These are phyloP conservation scores for Letharia columbiana DNA, from an alignment of 495 filamentous ascomycete species.

Conservation along the genomic window DNA sequence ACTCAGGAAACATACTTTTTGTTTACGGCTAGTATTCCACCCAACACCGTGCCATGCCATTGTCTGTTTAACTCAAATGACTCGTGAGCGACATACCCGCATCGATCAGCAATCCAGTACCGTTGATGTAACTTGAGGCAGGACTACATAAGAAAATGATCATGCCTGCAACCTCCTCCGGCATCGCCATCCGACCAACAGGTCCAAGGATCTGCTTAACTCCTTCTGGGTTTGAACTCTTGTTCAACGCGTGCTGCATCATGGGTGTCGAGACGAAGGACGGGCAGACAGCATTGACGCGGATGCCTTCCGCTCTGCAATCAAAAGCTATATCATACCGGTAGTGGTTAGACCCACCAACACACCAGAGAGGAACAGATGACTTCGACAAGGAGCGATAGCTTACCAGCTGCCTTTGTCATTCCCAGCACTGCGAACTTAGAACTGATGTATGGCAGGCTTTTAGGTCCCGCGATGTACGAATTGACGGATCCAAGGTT, in stretches of 20 bases:
- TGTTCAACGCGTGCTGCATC: not conserved
- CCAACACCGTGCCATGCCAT: not conserved
- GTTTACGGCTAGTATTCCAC: not conserved
- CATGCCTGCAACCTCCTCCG: slow-evolving; percentile 1
- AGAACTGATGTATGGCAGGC: slow-evolving; percentile 31
- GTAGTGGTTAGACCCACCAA: not conserved
- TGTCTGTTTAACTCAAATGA: not conserved
- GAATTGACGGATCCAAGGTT: slow-evolving; percentile 37
- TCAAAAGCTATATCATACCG: slow-evolving; percentile 10
- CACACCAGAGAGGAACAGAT: not conserved
- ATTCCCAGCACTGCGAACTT: slow-evolving; percentile 42
- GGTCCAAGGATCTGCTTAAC: not conserved
- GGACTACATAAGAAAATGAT: slow-evolving; percentile 22
- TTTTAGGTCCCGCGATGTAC: slow-evolving; percentile 27
- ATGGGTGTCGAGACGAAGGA: slow-evolving; percentile 17
- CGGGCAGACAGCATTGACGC: slow-evolving; percentile 18
- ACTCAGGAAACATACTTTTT: too few relatives aligned
- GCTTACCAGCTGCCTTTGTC: slow-evolving; percentile 31
- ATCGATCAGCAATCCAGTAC: slow-evolving; percentile 18
- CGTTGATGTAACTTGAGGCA: slow-evolving; percentile 18
- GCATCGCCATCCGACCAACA: not conserved
- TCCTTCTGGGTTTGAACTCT: not conserved
- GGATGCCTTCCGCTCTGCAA: slow-evolving; percentile 2
- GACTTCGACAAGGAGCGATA: not conserved
- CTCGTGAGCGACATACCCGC: slow-evolving; percentile 7